These are phyloP conservation scores for Omphalotus olearius DNA, from an alignment of 1,284 basidiomycete species.

Conservation along the genomic window DNA sequence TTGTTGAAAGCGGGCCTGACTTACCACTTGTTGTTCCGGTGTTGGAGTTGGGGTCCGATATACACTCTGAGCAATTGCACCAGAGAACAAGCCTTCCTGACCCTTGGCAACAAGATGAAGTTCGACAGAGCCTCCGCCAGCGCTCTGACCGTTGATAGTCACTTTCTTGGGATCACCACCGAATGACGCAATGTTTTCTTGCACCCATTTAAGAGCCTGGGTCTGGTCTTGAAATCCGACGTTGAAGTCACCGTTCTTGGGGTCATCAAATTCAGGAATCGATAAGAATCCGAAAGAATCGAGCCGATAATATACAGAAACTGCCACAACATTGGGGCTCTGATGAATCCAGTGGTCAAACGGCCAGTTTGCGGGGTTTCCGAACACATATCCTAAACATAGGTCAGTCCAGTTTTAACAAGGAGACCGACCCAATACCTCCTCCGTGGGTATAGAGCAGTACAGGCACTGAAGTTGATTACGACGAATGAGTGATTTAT, in stretches of 20 bases:
- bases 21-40: constrained; percentile 46
- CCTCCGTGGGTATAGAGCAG: constrained; percentile 68
- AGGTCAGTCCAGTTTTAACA: not conserved
- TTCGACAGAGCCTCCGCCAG: constrained; percentile 52
- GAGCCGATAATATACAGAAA: constrained; percentile 52
- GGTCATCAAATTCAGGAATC: constrained; percentile 36
- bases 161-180: constrained; percentile 55
- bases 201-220: constrained; percentile 59
- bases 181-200: constrained; percentile 54
- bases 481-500: not conserved
- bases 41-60: constrained; percentile 44
- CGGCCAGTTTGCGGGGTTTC: constrained; percentile 54
- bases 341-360: constrained; percentile 52
- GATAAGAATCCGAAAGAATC: constrained; percentile 52
- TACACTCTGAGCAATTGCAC: constrained; percentile 59
- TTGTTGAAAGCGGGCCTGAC: constrained; percentile 11
- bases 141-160: constrained; percentile 63
- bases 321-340: constrained; percentile 46
- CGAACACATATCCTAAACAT: constrained; percentile 43
- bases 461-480: constrained; percentile 11
- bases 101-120: constrained; percentile 48
- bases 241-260: constrained; percentile 47
- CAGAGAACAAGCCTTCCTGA: constrained; percentile 37
- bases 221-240: constrained; percentile 61
- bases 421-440: constrained; percentile 28